Base-by-base conservation (phyloP, 1,139 yeast genomes). In the Chernovozyma sophiae-reginae region DNA sequence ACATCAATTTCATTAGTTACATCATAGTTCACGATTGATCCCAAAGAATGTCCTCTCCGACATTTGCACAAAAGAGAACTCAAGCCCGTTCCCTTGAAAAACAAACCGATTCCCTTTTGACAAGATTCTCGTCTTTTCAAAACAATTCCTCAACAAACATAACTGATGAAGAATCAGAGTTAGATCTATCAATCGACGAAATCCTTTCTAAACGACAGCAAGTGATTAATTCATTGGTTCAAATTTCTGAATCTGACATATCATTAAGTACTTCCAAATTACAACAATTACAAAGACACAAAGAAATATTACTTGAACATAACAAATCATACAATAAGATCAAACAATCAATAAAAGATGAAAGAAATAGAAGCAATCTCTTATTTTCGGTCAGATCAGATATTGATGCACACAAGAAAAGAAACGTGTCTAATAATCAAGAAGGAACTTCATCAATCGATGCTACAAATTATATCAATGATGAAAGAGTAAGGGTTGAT, bases 211-310 rank as follows among this genome's bases (percentile, higher is more conserved):
- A 61, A 39, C 45, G 74, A 35, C 68, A 65, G 24, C 58, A 52
- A 3, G 48, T 60, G 14, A 48, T 69, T 15, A 47, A 42, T 27
- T 57, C 58, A 39, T 51, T 74, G 43, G 66, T 62, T 41, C 58
- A 72, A 33, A 61, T 69, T 27, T 60, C 79, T 33, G 87, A 83
- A 36, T 66, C 81, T 3, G 84, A 80, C 48, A 55, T 72, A 14
- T 59, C 68, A n/a, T 65, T 81, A 5, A 74, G 89, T 2, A 77
- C 92, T 1, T 77, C 92, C 0, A 86, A 86, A 58, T 59, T 80
- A 28, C 92, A 86, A 51, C 97, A 92, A 55, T 64, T 89, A 33
- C 79, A 82, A 39, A 78, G 97, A 41, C 96, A 89, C 56, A 77
- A 76, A 49, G 96, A 89, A 56, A 74, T 77, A 20, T 65, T 87